Evolutionary conservation across 495 filamentous ascomycete genomes (phyloP).

Genomic region (Chaetomium tenue): DNA sequence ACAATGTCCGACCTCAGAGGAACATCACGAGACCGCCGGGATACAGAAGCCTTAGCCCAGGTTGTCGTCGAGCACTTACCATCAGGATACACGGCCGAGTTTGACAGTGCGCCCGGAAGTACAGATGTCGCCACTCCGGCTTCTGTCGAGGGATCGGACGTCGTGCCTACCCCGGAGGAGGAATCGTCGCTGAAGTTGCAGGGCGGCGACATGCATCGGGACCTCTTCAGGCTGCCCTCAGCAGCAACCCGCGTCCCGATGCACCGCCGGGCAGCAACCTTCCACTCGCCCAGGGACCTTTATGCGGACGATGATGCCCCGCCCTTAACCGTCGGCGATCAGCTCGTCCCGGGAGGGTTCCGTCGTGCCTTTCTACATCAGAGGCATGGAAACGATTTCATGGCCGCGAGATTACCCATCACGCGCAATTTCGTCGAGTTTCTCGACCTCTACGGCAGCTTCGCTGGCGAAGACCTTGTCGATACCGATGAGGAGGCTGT

Average conservation of each 20-base stretch:
- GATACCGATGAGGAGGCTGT: slow-evolving; percentile 62
- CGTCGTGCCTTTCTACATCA: slow-evolving; percentile 58
- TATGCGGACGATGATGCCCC: slow-evolving; percentile 23
- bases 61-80: slow-evolving; percentile 48
- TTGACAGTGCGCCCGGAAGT: slow-evolving; percentile 23
- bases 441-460: slow-evolving; percentile 66
- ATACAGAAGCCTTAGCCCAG: slow-evolving; percentile 35
- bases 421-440: slow-evolving; percentile 68
- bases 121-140: slow-evolving; percentile 11
- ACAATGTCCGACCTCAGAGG: slow-evolving; percentile 15
- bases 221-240: slow-evolving; percentile 63
- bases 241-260: slow-evolving; percentile 47
- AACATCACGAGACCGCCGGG: slow-evolving; percentile 19
- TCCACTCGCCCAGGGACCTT: slow-evolving; percentile 47
- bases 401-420: slow-evolving; percentile 47
- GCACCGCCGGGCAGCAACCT: slow-evolving; percentile 57
- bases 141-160: slow-evolving; percentile 37
- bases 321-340: slow-evolving; percentile 48
- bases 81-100: slow-evolving; percentile 47
- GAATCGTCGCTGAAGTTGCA: slow-evolving; percentile 63
- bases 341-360: slow-evolving; percentile 60
- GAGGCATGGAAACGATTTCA: slow-evolving; percentile 43
- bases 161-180: slow-evolving; percentile 31
- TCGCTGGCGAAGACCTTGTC: slow-evolving; percentile 68
- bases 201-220: slow-evolving; percentile 66